A percentile compares a stretch with the other conserved stretches of the same genome.
phyloP scores from a whole-genome alignment of 192 early-diverging fungal genomes.

The Entomortierella beljakovae region DNA sequence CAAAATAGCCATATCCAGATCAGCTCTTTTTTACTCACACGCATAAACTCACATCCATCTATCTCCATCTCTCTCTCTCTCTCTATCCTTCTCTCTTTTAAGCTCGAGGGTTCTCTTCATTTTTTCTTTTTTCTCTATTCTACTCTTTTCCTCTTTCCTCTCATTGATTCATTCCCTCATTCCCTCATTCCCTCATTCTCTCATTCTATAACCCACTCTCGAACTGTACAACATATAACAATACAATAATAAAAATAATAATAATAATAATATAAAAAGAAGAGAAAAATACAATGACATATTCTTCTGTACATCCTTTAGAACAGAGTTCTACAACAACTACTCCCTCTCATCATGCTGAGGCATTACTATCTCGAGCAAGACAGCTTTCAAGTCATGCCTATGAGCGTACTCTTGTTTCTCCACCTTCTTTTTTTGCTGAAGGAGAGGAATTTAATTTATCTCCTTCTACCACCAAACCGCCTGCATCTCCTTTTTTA shows the following conservation, averaged over 20 bases:
- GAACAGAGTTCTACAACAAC: neutral
- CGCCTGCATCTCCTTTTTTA: slow-evolving; percentile 10
- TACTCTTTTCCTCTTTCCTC: slow-evolving; percentile 9
- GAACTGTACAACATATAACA: neutral
- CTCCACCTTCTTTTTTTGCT: slow-evolving; percentile 28
- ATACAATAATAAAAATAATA: no score
- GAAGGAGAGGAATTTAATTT: slow-evolving; percentile 38
- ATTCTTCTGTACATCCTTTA: no score
- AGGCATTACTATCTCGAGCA: slow-evolving; percentile 39
- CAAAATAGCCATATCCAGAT: no score
- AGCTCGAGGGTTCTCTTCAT: neutral
- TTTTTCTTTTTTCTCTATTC: neutral
- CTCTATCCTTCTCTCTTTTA: neutral
- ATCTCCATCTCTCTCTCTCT: neutral
- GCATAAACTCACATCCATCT: neutral
- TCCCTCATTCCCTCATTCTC: neutral
- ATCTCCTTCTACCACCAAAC: neutral
- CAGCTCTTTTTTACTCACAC: neutral
- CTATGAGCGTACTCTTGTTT: slow-evolving; percentile 12
- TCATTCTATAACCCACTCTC: neutral
- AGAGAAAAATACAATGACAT: no score
- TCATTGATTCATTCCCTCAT: neutral
- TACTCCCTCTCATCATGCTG: slow-evolving; percentile 15
- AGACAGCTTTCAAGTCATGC: slow-evolving; percentile 39
- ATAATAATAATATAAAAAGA: no score